Evolutionary conservation across 2,329 filamentous ascomycete species (phyloP).

Genomic region (Dothideomycetidae sp.): DNA sequence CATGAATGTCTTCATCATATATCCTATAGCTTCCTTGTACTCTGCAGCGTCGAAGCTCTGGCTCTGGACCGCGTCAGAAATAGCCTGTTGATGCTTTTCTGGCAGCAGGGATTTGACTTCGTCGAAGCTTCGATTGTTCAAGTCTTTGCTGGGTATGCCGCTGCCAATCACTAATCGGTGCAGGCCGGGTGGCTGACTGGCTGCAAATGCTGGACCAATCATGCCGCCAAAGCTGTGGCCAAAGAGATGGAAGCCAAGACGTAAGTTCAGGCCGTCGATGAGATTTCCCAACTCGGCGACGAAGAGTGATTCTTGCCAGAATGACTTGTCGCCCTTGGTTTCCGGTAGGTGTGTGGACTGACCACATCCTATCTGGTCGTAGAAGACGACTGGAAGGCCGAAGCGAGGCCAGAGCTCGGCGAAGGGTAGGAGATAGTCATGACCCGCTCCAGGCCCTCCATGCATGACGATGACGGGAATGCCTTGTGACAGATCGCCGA

Average conservation of each 20-base stretch:
- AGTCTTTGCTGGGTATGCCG: neutral
- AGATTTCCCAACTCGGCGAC: neutral
- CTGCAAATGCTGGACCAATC: neutral
- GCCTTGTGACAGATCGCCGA: neutral
- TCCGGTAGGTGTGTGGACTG: neutral
- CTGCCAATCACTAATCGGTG: neutral
- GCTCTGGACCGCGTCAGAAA: neutral
- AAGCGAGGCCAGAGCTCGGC: neutral
- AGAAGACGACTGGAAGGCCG: neutral
- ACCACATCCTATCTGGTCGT: neutral
- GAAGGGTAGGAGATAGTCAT: neutral
- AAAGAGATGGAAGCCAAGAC: neutral
- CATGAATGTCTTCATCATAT: neutral
- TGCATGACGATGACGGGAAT: neutral
- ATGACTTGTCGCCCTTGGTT: neutral
- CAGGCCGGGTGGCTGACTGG: neutral
- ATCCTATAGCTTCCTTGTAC: neutral
- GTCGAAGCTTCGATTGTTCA: neutral
- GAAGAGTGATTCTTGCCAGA: neutral
- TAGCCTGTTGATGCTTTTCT: neutral
- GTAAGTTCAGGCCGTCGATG: neutral
- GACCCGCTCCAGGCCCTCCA: neutral
- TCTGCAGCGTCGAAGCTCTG: neutral
- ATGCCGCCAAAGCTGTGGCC: neutral
- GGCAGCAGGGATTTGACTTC: neutral